Evolutionary conservation across 2,329 filamentous ascomycete species (phyloP).

Genomic region (Blastomyces emzantsi): DNA sequence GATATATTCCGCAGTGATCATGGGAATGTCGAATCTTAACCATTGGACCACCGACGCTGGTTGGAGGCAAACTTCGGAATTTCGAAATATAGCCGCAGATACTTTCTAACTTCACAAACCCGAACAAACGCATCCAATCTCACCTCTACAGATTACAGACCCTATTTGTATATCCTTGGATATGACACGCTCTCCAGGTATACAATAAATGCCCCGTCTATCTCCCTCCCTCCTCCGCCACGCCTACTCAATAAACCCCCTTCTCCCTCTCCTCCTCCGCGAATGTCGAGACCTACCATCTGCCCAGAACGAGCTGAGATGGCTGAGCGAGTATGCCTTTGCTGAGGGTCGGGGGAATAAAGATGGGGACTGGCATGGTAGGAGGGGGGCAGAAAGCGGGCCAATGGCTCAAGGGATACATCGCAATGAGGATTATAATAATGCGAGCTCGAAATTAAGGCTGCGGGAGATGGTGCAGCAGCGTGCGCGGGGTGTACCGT

Average conservation of each 20-base stretch:
- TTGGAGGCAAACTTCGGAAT: neutral
- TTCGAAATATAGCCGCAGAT: neutral
- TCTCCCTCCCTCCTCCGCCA: slow-evolving; percentile 28
- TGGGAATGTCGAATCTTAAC: slow-evolving; percentile 10
- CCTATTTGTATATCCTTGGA: no score
- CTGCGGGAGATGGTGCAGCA: slow-evolving; percentile 32
- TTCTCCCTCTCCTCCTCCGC: slow-evolving; percentile 35
- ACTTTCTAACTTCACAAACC: no score
- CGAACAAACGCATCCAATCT: no score
- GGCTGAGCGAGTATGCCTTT: slow-evolving; percentile 35
- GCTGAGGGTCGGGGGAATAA: slow-evolving; percentile 10
- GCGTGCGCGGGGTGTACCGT: slow-evolving; percentile 56
- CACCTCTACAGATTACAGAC: no score
- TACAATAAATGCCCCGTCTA: slow-evolving; percentile 41
- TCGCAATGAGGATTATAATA: neutral
- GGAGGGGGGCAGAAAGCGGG: neutral
- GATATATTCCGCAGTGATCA: slow-evolving; percentile 3
- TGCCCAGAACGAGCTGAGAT: slow-evolving; percentile 40
- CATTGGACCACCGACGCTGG: slow-evolving; percentile 8
- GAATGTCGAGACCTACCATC: slow-evolving; percentile 38
- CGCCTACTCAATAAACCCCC: slow-evolving; percentile 28
- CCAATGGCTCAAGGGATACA: neutral
- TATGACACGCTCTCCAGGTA: neutral
- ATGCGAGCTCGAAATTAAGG: slow-evolving; percentile 22
- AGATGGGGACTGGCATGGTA: slow-evolving; percentile 3